Conservation (phyloP, 164 flowering plant genomes). For the Sextonia rubra region DNA sequence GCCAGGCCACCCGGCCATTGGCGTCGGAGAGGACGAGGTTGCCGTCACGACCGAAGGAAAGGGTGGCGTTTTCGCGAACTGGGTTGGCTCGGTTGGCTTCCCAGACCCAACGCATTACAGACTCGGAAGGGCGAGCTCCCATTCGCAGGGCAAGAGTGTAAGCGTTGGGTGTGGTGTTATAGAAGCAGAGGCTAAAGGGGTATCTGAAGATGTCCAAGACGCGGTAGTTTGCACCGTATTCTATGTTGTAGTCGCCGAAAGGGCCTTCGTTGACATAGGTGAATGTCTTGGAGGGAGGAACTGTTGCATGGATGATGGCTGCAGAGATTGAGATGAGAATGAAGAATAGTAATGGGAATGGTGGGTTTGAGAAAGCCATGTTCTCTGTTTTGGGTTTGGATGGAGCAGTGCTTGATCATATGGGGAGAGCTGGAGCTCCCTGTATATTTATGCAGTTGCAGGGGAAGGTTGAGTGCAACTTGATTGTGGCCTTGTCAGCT, state of each 20-base stretch:
- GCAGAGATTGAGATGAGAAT: too few species aligned
- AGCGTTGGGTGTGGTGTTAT: constrained; percentile 31
- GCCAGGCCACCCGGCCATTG: constrained; percentile 30
- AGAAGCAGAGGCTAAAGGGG: constrained; percentile 31
- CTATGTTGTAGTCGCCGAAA: constrained; percentile 30
- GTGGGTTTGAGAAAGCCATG: too few species aligned
- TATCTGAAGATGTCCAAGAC: neutral
- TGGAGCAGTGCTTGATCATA: too few species aligned
- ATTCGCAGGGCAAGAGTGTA: constrained; percentile 23
- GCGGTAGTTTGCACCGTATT: constrained; percentile 40
- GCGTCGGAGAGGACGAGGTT: constrained; percentile 31
- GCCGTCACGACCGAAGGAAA: constrained; percentile 25
- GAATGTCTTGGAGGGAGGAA: constrained; percentile 42
- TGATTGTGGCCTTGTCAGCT: too few species aligned
- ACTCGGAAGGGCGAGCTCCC: constrained; percentile 19
- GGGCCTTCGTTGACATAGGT: constrained; percentile 37
- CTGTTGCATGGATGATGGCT: constrained; percentile 8
- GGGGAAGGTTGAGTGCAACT: too few species aligned
- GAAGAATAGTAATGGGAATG: too few species aligned
- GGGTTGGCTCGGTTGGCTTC: constrained; percentile 32
- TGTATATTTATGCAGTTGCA: too few species aligned
- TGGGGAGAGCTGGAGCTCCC: too few species aligned
- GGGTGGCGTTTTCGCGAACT: constrained; percentile 25
- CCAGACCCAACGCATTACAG: constrained; percentile 39
- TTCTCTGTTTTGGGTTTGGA: too few species aligned